Conservation (phyloP, 371 early-diverging fungal species). For the Mucor velutinosus region DNA sequence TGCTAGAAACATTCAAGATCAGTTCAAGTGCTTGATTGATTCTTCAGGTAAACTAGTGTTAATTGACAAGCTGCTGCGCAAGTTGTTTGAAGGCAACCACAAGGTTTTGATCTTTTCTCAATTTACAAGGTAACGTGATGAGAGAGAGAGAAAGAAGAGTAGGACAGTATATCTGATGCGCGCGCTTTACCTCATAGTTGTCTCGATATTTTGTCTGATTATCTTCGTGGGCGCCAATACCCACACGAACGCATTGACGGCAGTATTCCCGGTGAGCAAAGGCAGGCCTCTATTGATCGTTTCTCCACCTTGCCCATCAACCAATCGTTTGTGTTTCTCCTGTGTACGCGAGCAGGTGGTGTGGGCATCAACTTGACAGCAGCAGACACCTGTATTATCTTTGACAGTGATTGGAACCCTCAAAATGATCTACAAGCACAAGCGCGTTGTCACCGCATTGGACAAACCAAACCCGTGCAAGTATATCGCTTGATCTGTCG, state of each 20-base stretch:
- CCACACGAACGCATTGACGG: conserved; percentile 93
- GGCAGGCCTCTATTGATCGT: conserved; percentile 96
- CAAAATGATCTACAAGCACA: conserved; percentile 97
- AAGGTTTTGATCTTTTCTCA: conserved; percentile 96
- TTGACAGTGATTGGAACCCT: conserved; percentile 98
- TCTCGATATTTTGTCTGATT: conserved; percentile 91
- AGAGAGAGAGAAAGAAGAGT: no score
- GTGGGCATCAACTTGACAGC: conserved; percentile 95
- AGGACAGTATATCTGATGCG: not conserved
- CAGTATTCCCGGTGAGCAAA: conserved; percentile 80
- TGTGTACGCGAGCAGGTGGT: conserved; percentile 92
- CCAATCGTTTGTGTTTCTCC: conserved; percentile 83
- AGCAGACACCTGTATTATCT: conserved; percentile 95
- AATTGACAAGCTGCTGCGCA: conserved; percentile 86
- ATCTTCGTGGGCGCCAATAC: conserved; percentile 76
- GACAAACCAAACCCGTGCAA: conserved; percentile 92
- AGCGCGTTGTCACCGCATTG: conserved; percentile 93
- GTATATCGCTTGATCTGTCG: conserved; percentile 87
- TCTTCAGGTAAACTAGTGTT: conserved; percentile 88
- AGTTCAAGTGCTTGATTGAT: conserved; percentile 78
- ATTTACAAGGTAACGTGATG: conserved; percentile 63
- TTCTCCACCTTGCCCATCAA: conserved; percentile 76
- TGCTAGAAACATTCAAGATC: conserved; percentile 61
- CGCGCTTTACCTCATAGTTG: conserved; percentile 20
- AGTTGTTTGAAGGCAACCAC: conserved; percentile 82